phyloP scores from a whole-genome alignment of 108 stramenopile genomes.

The Asterionellopsis glacialis region DNA sequence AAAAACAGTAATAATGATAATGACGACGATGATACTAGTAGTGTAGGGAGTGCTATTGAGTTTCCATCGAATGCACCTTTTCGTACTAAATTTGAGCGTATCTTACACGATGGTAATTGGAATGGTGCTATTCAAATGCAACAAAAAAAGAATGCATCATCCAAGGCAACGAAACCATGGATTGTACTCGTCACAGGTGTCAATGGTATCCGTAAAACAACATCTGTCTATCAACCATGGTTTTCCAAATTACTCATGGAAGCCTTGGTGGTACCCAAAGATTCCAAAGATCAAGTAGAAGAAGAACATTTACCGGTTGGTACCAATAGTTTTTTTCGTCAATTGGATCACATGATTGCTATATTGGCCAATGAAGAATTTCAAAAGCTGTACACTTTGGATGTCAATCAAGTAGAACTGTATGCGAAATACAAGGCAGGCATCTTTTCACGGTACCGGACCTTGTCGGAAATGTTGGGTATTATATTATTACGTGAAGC shows the following conservation, averaged over 20 bases:
- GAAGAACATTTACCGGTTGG: slow-evolving; percentile 39
- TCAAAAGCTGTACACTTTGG: slow-evolving; percentile 52
- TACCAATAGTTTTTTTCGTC: slow-evolving; percentile 77
- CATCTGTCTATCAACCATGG: slow-evolving; percentile 83
- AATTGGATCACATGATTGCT: slow-evolving; percentile 86
- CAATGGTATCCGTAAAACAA: slow-evolving; percentile 87
- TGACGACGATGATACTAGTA: slow-evolving; percentile 10
- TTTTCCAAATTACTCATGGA: slow-evolving; percentile 55
- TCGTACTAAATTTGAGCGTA: slow-evolving; percentile 41
- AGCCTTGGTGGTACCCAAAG: slow-evolving; percentile 60
- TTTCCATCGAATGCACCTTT: too few relatives aligned
- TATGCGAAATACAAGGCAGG: slow-evolving; percentile 79
- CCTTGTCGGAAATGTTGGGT: slow-evolving; percentile 75
- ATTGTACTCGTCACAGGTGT: slow-evolving; percentile 86
- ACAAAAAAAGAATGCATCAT: neutral
- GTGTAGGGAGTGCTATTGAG: slow-evolving; percentile 1
- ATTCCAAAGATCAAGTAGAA: slow-evolving; percentile 14
- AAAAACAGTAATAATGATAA: neutral
- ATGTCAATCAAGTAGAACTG: slow-evolving; percentile 38
- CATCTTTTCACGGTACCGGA: slow-evolving; percentile 83
- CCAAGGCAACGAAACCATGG: slow-evolving; percentile 43
- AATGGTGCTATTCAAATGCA: slow-evolving; percentile 43
- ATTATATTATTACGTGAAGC: slow-evolving; percentile 60
- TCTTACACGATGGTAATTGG: slow-evolving; percentile 81
- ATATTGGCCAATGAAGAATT: slow-evolving; percentile 80